These are phyloP conservation scores for Solanum tarijense DNA, from an alignment of 257 asterid genomes.

Conservation along the genomic window DNA sequence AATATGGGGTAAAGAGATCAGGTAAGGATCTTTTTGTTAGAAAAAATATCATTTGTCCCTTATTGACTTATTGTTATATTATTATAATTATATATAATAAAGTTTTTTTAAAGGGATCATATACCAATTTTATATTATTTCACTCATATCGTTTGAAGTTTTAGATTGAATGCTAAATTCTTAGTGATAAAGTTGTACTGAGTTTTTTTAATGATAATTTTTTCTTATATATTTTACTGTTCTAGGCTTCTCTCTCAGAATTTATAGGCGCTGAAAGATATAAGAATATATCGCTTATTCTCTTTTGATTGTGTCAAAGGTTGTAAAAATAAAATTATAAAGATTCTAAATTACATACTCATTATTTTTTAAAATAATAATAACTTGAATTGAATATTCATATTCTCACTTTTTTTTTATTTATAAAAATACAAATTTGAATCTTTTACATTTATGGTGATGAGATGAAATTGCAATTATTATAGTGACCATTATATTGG, in stretches of 20 bases:
- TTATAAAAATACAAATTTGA: neutral
- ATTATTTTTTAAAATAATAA: neutral
- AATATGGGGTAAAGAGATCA: conserved; percentile 1
- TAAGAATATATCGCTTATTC: no score
- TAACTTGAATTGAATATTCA: neutral
- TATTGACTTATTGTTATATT: neutral
- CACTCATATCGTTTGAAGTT: neutral
- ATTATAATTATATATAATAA: neutral
- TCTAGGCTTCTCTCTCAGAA: no score
- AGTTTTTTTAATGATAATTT: neutral
- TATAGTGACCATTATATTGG: neutral
- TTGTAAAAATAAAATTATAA: no score
- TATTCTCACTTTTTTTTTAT: neutral
- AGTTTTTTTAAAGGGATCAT: neutral
- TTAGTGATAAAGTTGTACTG: no score
- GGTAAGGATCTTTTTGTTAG: neutral
- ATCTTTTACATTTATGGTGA: neutral
- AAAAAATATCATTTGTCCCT: neutral
- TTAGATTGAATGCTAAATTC: neutral
- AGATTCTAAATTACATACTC: neutral
- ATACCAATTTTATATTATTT: neutral
- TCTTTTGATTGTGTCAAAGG: no score
- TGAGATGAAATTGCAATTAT: neutral
- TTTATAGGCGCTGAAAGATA: no score
- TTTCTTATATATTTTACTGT: no score